A percentile compares a stretch with the other conserved stretches of the same genome.
Evolutionary conservation across 139 green algal genomes (phyloP).

Genomic region (Coelastrella sp.): DNA sequence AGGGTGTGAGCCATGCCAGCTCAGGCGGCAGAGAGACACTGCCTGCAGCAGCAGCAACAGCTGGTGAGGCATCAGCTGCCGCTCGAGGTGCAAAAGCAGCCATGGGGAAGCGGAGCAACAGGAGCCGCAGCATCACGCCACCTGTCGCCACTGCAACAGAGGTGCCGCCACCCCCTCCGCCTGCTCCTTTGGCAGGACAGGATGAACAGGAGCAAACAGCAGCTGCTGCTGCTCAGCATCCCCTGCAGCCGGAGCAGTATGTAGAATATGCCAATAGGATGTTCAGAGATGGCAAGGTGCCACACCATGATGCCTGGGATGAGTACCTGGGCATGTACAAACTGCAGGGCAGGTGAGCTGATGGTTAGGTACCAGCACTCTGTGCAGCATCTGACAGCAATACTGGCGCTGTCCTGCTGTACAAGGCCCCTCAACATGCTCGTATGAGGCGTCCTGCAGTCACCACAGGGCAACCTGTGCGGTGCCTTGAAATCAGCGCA

Average conservation of each 20-base stretch:
- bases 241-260: neutral
- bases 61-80: neutral
- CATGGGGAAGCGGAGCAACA: neutral
- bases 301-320: neutral
- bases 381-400: no score
- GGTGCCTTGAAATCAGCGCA: no score
- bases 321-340: neutral
- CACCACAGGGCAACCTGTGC: no score
- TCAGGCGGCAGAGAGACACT: no score
- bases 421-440: no score
- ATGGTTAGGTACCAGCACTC: no score
- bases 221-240: neutral
- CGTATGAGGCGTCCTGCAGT: no score
- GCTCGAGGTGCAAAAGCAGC: neutral
- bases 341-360: neutral
- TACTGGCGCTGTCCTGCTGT: no score
- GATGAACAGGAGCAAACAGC: neutral
- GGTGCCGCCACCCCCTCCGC: neutral
- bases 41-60: neutral
- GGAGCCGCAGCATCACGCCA: neutral
- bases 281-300: neutral
- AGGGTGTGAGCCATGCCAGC: neutral
- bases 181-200: neutral
- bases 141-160: neutral
- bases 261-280: neutral